Evolutionary conservation across 2,329 filamentous ascomycete genomes (phyloP).

Genomic region (Cladosporium oxysporum): DNA sequence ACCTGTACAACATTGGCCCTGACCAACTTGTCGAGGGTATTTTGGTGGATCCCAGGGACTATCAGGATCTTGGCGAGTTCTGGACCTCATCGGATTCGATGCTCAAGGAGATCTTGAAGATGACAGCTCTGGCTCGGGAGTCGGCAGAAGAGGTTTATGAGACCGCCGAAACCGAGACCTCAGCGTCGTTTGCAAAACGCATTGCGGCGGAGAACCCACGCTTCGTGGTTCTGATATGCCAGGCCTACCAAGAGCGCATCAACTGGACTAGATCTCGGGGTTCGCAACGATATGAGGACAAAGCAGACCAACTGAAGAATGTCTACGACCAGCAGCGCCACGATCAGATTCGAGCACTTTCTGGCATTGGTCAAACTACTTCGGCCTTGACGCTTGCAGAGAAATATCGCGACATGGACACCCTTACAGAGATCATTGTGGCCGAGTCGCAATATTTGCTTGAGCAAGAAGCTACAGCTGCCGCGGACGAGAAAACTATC

Average conservation of each 20-base stretch:
- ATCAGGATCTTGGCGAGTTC: conserved; percentile 68
- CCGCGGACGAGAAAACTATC: conserved; percentile 39
- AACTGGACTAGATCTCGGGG: conserved; percentile 59
- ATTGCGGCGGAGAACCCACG: conserved; percentile 54
- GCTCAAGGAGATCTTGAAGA: conserved; percentile 40
- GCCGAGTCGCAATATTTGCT: conserved; percentile 45
- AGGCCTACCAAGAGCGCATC: conserved; percentile 60
- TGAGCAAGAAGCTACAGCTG: conserved; percentile 23
- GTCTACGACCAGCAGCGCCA: conserved; percentile 44
- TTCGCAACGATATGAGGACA: conserved; percentile 50
- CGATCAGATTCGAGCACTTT: conserved; percentile 44
- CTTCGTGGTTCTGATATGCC: conserved; percentile 60
- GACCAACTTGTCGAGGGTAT: conserved; percentile 59
- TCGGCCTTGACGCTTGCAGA: conserved; percentile 64
- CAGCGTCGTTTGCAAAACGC: conserved; percentile 41
- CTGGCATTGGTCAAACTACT: conserved; percentile 55
- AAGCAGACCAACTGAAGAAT: conserved; percentile 50
- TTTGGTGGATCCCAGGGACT: conserved; percentile 57
- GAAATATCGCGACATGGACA: conserved; percentile 63
- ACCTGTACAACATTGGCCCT: conserved; percentile 70
- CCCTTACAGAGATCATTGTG: conserved; percentile 56
- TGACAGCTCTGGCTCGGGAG: conserved; percentile 46
- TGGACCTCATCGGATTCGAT: conserved; percentile 74
- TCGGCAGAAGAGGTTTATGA: conserved; percentile 44
- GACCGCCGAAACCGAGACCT: conserved; percentile 28